These are phyloP conservation scores for Davidsoniella virescens DNA, from an alignment of 2,329 filamentous ascomycete genomes.

Conservation along the genomic window DNA sequence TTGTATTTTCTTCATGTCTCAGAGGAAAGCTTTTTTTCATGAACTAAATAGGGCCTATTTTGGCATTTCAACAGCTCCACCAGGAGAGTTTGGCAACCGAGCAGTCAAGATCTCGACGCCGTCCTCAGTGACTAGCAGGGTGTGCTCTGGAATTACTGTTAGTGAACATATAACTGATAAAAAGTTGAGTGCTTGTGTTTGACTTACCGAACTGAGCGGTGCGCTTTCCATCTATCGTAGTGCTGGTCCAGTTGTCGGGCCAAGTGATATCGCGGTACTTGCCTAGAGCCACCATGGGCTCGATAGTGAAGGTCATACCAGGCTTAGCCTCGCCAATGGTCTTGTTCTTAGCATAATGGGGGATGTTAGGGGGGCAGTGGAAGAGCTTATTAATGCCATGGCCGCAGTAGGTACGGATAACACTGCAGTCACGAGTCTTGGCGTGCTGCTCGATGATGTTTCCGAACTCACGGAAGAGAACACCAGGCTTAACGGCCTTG, in stretches of 20 bases:
- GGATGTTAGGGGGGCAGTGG: constrained; percentile 85
- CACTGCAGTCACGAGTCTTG: constrained; percentile 69
- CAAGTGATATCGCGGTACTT: constrained; percentile 87
- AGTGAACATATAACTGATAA: neutral
- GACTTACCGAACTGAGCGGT: constrained; percentile 81
- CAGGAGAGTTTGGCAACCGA: constrained; percentile 54
- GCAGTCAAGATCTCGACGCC: constrained; percentile 72
- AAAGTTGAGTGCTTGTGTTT: neutral
- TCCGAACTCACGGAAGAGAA: constrained; percentile 81
- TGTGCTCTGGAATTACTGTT: constrained; percentile 44
- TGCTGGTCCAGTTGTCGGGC: constrained; percentile 98
- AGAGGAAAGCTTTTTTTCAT: neutral
- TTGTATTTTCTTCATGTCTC: neutral
- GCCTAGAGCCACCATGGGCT: constrained; percentile 93
- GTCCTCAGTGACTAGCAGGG: constrained; percentile 64
- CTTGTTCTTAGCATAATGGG: constrained; percentile 98
- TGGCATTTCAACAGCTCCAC: constrained; percentile 51
- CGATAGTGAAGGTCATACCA: constrained; percentile 97
- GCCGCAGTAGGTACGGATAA: constrained; percentile 90
- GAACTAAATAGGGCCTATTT: neutral
- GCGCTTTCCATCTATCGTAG: constrained; percentile 72
- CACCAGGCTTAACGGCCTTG: constrained; percentile 80
- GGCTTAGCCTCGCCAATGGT: constrained; percentile 84
- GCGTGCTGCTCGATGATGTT: constrained; percentile 92
- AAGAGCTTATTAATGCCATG: constrained; percentile 91